Evolutionary conservation across 2,329 filamentous ascomycete species (phyloP).

Genomic region (Botrytis byssoidea): DNA sequence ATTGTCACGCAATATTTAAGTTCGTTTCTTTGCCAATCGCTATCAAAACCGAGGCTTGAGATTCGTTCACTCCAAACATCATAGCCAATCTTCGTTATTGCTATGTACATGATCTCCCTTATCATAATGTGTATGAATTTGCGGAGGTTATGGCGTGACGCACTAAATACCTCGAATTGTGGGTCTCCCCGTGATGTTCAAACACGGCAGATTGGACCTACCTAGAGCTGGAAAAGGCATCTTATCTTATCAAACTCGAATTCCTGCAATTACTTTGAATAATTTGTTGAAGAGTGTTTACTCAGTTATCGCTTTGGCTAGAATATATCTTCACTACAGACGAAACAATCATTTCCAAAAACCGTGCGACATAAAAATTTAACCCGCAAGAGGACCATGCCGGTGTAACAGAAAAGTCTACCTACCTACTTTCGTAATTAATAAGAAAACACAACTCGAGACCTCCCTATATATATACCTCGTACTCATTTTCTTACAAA

Average conservation of each 20-base stretch:
- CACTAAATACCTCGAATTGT: constrained; percentile 8
- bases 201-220: background rate
- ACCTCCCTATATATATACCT: background rate
- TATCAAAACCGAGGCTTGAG: background rate
- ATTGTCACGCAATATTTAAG: constrained; percentile 11
- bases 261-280: background rate
- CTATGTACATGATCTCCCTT: background rate
- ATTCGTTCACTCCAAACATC: background rate
- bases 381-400: background rate
- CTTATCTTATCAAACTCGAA: background rate
- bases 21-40: background rate
- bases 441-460: background rate
- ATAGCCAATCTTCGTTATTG: constrained; percentile 2
- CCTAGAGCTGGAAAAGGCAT: background rate
- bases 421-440: background rate
- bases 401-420: background rate
- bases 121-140: constrained; percentile 16
- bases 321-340: background rate
- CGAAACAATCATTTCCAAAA: background rate
- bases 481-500: background rate
- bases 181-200: background rate
- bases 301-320: background rate
- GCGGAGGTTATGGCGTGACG: constrained; percentile 12
- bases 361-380: background rate
- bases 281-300: background rate